Percentiles rank a stretch among this genome's conserved stretches.
These are phyloP conservation scores for Hymenoscyphus salicellus DNA, from an alignment of 2,329 filamentous ascomycete genomes.

Conservation along the genomic window DNA sequence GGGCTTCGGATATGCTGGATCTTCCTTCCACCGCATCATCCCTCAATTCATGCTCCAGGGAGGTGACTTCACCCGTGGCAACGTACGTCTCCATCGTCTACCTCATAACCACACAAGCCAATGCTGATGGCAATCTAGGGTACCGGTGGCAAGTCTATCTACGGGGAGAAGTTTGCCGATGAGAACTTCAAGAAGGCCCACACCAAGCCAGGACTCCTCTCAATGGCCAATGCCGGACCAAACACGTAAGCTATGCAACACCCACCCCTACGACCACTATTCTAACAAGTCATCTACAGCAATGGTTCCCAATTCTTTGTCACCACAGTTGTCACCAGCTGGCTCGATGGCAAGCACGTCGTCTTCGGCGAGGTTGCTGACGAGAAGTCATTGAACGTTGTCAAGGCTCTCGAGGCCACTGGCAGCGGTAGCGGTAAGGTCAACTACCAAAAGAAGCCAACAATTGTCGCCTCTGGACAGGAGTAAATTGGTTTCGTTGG, in stretches of 20 bases:
- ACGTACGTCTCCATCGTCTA: slow-evolving; percentile 56
- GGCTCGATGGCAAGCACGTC: slow-evolving; percentile 80
- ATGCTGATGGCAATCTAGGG: slow-evolving; percentile 67
- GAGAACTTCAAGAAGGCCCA: slow-evolving; percentile 86
- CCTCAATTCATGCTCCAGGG: slow-evolving; percentile 94
- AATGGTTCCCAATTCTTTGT: slow-evolving; percentile 99
- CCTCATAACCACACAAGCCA: slow-evolving; percentile 29
- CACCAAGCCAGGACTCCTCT: slow-evolving; percentile 72
- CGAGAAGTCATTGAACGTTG: slow-evolving; percentile 44
- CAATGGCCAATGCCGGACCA: slow-evolving; percentile 92
- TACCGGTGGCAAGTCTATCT: slow-evolving; percentile 86
- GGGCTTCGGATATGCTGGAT: slow-evolving; percentile 79
- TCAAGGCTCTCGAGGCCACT: slow-evolving; percentile 61
- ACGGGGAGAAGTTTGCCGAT: slow-evolving; percentile 89
- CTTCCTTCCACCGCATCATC: slow-evolving; percentile 90
- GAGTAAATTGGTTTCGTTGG: slow-evolving; percentile 39
- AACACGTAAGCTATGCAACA: slow-evolving; percentile 72
- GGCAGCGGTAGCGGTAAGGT: slow-evolving; percentile 55
- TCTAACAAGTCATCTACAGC: slow-evolving; percentile 53
- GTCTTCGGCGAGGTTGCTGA: slow-evolving; percentile 73
- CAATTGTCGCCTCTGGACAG: slow-evolving; percentile 54
- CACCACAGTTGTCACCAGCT: slow-evolving; percentile 86
- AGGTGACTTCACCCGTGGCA: slow-evolving; percentile 89
- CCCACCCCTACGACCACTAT: slow-evolving; percentile 65
- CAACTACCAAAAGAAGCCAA: slow-evolving; percentile 56